Base-by-base conservation (phyloP, 805 yeast genomes). In the Candida succiphila region DNA sequence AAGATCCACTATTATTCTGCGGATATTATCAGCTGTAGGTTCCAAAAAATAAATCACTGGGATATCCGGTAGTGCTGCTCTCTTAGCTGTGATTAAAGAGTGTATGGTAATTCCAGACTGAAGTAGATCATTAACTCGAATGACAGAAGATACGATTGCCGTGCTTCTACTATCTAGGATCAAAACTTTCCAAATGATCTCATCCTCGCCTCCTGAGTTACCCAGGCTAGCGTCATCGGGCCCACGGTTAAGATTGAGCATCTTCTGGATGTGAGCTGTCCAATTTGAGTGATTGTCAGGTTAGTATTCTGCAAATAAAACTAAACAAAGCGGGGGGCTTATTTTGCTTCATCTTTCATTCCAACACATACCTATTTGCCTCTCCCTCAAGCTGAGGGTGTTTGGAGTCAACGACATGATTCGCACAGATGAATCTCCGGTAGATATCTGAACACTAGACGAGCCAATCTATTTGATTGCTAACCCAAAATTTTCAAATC, bases 101-200 rank as follows among this genome's bases (percentile, higher is more conserved):
- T 92, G 97, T 48, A 87, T 79, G 0, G 99, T 92, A 36, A 92
- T 78, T 8, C 98, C 98, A 51, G 85, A 83, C 44, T 80, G 75
- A 45, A 92, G 67, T 43, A 92, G 65, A 54, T 94, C 98, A 46
- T 86, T 86, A 40, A 89, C 96, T 38, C 97, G 67, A 36, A 92
- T 60, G n/a, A 92, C 89, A 6, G 95, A 82, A 2, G 96, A 87
- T 6, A 92, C 72, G 27, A 92, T 80, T 14, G 82, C 81, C 21
- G 94, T 83, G 27, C 95, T 83, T 37, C 77, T 72, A 26, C 66
- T 55, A 54, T 92, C 99, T 43, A 92, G 67, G 5, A 92, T 73
- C 31, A 92, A 67, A 7, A 84, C 95, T 51, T 92, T 92, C 99
- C 98, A 92, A 20, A 79, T 67, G 35, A 84, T 67, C 42, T 79